Conservation (phyloP, 1,284 basidiomycete species). For the Testicularia cyperi region DNA sequence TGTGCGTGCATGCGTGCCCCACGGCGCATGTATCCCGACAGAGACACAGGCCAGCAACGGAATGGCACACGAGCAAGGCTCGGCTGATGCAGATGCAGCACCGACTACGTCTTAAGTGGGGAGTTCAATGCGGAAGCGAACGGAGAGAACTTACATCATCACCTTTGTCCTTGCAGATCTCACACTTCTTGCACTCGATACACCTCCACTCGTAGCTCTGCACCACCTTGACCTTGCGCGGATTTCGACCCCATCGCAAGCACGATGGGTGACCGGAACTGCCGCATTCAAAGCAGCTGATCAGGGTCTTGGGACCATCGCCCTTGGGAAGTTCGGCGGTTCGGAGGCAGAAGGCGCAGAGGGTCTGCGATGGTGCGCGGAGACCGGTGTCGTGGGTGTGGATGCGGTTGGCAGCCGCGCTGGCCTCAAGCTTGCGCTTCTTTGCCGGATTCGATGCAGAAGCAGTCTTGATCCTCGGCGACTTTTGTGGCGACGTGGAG, state of each 20-base stretch:
- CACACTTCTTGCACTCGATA: conserved; percentile 89
- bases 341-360: conserved; percentile 59
- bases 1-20: too few species aligned
- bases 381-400: conserved; percentile 1
- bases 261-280: conserved; percentile 59
- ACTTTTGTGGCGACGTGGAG: too few species aligned
- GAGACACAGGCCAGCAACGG: neutral
- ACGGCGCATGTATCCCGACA: too few species aligned
- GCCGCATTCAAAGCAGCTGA: conserved; percentile 59
- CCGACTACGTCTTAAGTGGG: too few species aligned
- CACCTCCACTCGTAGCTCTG: conserved; percentile 83
- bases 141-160: conserved; percentile 74
- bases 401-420: neutral
- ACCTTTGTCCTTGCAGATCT: conserved; percentile 79
- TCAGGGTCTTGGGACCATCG: conserved; percentile 43
- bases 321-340: conserved; percentile 21
- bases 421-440: conserved; percentile 21
- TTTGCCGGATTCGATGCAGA: conserved; percentile 10
- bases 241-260: conserved; percentile 56
- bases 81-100: too few species aligned
- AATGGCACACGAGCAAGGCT: neutral
- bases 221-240: conserved; percentile 63
- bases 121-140: neutral
- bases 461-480: too few species aligned
- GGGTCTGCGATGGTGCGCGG: conserved; percentile 15